phyloP scores from a whole-genome alignment of 129 eudicot genomes.

The Chrysanthemum seticuspe region DNA sequence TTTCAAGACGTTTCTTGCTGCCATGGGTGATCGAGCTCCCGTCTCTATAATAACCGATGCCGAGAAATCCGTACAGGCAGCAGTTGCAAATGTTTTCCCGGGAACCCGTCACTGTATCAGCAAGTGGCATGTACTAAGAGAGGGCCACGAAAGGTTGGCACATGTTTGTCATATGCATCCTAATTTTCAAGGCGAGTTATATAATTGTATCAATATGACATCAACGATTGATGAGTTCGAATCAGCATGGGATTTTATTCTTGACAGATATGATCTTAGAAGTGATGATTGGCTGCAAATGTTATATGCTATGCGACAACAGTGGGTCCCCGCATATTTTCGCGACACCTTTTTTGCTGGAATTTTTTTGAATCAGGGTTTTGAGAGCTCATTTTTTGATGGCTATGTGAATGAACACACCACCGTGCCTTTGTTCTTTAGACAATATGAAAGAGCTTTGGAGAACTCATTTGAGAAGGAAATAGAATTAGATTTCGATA shows the following conservation, averaged over 20 bases:
- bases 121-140: constrained; percentile 90
- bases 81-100: constrained; percentile 71
- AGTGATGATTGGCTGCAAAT: constrained; percentile 79
- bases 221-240: constrained; percentile 78
- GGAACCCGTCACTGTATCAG: constrained; percentile 69
- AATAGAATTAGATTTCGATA: constrained; percentile 80
- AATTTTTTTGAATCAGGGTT: constrained; percentile 44
- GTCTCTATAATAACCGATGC: constrained; percentile 70
- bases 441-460: constrained; percentile 91
- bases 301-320: constrained; percentile 47
- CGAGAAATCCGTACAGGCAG: constrained; percentile 64
- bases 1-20: constrained; percentile 78
- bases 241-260: constrained; percentile 58
- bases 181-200: constrained; percentile 71
- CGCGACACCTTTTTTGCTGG: constrained; percentile 78
- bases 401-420: constrained; percentile 80
- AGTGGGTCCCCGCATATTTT: constrained; percentile 85
- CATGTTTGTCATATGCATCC: constrained; percentile 68
- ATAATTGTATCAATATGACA: constrained; percentile 73
- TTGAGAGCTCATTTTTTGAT: constrained; percentile 70
- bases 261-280: constrained; percentile 74
- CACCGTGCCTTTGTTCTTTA: constrained; percentile 78
- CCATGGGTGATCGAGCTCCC: constrained; percentile 73
- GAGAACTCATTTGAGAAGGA: constrained; percentile 79
- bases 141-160: constrained; percentile 70